Conservation (phyloP, 495 filamentous ascomycete species). For the Sabuloglossum arenarium region DNA sequence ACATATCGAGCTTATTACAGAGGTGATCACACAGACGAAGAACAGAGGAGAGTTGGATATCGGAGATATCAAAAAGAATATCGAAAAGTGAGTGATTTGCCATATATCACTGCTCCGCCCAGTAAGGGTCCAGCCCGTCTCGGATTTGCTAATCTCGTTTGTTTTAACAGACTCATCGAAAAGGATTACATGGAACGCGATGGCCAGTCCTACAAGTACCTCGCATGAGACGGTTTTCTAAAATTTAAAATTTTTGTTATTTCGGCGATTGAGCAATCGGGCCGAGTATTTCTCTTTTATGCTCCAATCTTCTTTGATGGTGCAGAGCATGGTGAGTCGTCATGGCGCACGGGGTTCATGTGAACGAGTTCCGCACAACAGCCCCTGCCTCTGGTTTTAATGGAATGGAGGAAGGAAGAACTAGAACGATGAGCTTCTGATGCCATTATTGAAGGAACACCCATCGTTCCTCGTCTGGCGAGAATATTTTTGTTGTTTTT, state of each 20-base stretch:
- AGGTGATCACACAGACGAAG: conserved; percentile 78
- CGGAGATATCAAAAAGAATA: conserved; percentile 81
- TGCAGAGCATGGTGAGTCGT: too few relatives aligned
- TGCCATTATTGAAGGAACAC: too few relatives aligned
- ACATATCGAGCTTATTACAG: conserved; percentile 59
- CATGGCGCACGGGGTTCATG: too few relatives aligned
- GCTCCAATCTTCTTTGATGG: too few relatives aligned
- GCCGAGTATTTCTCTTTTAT: background rate
- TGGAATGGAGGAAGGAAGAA: too few relatives aligned
- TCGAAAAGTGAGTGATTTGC: conserved; percentile 53
- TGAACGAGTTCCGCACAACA: too few relatives aligned
- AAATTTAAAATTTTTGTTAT: too few relatives aligned
- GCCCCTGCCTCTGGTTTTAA: too few relatives aligned
- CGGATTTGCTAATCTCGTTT: background rate
- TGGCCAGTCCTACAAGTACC: conserved; percentile 55
- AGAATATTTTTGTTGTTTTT: too few relatives aligned
- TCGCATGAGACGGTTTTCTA: conserved; percentile 36
- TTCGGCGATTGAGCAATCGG: too few relatives aligned
- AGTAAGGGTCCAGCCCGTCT: background rate
- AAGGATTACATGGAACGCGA: conserved; percentile 90
- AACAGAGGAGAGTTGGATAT: conserved; percentile 65
- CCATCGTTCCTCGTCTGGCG: too few relatives aligned
- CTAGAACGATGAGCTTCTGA: too few relatives aligned
- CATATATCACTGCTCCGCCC: background rate
- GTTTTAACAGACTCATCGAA: conserved; percentile 50